These are phyloP conservation scores for Phlyctochytrium planicorne DNA, from an alignment of 192 early-diverging fungal species.

Conservation along the genomic window DNA sequence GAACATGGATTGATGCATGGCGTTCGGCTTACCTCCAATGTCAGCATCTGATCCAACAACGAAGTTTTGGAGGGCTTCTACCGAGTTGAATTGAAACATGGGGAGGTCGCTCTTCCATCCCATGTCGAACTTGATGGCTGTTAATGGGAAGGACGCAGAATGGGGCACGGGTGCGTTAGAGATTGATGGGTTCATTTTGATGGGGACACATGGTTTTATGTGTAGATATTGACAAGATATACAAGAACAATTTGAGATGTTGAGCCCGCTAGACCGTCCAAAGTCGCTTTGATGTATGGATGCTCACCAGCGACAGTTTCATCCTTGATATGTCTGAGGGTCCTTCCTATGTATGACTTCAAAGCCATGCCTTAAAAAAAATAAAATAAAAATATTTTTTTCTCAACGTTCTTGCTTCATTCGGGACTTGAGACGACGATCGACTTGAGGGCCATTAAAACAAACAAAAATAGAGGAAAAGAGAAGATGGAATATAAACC, in stretches of 20 bases:
- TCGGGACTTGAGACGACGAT: constrained; percentile 17
- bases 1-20: not conserved
- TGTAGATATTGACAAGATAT: not conserved
- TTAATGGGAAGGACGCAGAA: no score
- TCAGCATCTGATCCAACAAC: constrained; percentile 86
- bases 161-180: not conserved
- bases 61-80: constrained; percentile 72
- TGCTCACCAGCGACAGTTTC: not conserved
- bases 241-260: no score
- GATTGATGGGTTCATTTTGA: not conserved
- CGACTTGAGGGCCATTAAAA: not conserved
- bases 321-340: not conserved
- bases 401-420: constrained; percentile 30
- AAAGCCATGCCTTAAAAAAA: not conserved
- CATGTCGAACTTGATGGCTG: constrained; percentile 28
- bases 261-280: not conserved
- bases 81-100: constrained; percentile 63
- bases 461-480: not conserved
- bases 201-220: not conserved
- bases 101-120: constrained; percentile 69
- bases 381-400: no score
- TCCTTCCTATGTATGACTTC: not conserved
- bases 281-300: no score
- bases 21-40: constrained; percentile 75
- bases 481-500: not conserved